Base-by-base conservation (phyloP, 2,329 filamentous ascomycete genomes). In the Trichoderma polysporum region DNA sequence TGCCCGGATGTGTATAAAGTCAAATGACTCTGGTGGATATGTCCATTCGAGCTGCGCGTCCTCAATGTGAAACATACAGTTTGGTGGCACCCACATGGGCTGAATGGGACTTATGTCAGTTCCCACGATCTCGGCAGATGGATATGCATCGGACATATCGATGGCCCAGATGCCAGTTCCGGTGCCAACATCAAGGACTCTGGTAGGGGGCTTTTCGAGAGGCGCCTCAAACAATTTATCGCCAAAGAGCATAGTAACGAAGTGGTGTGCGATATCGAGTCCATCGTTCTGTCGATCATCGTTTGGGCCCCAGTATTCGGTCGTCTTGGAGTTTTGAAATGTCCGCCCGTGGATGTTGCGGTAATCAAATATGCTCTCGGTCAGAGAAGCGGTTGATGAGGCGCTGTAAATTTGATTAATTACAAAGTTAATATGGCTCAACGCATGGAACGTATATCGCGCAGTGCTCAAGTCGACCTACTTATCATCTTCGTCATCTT, bases 41-140 rank as follows among this genome's bases (percentile, higher is more conserved):
- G 66, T 67, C 88, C 87, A 90, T 1, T 84, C 79, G 37, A 84
- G 79, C 71, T 88, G 85, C 19, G 83, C 80, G 70, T 89, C 86
- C 71, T 89, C 86, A 8, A 90, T 80, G 39, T 87, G 74, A 71
- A 88, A 89, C 6, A 79, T 80, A 64, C 87, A 80, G 69, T 88
- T 89, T 2, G 84, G 82, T 2, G 86, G 87, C 1, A 88, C 81
- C 76, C 78, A 80, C 10, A 75, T 74, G 2, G 80, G 80, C 68
- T 83, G 80, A 13, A 83, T 83, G 0, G 81, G 80, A 29, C 79
- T 79, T 0, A 82, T 70, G 45, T 82, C 79, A 25, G 77, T 78
- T 47, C 79, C 79, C 0, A 78, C 61, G 0, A 81, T 74, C n/a
- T 75, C 72, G 19, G 79, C 75, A 15, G 72, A 70, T 13, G 78